Evolutionary conservation across 1,139 yeast genomes (phyloP).

Genomic region (Arxiozyma bovina): DNA sequence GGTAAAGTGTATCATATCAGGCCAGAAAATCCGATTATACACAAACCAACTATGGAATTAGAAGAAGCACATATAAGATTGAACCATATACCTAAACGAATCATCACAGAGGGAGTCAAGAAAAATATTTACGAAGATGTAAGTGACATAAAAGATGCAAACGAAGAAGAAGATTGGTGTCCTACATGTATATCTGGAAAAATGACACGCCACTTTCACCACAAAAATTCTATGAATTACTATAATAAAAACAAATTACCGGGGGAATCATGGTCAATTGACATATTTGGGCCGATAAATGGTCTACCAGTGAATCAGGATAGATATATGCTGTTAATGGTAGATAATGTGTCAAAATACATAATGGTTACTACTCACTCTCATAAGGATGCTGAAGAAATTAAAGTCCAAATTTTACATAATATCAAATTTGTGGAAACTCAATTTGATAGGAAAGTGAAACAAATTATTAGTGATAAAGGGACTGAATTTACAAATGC

Average conservation of each 20-base stretch:
- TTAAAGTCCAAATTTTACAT: neutral
- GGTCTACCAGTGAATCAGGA: neutral
- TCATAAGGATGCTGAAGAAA: neutral
- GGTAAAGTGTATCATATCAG: no score
- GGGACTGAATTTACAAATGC: conserved; percentile 6
- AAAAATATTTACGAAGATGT: neutral
- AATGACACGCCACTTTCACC: conserved; percentile 2
- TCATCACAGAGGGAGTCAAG: neutral
- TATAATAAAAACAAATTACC: conserved; percentile 1
- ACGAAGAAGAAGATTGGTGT: neutral
- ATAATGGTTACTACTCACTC: conserved; percentile 1
- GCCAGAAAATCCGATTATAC: no score
- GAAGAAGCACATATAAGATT: no score
- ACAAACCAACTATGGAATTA: no score
- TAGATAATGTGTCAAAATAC: conserved; percentile 5
- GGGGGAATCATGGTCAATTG: conserved; percentile 6
- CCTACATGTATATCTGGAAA: conserved; percentile 3
- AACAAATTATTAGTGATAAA: conserved; percentile 2
- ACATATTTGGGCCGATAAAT: conserved; percentile 5
- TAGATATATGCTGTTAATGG: conserved; percentile 6
- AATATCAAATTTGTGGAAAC: conserved; percentile 1
- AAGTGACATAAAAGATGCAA: neutral
- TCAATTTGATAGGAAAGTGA: conserved; percentile 3
- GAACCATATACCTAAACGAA: no score
- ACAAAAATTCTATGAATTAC: conserved; percentile 5